phyloP scores from a whole-genome alignment of 306 rosid genomes.

The Mimosa pudica region DNA sequence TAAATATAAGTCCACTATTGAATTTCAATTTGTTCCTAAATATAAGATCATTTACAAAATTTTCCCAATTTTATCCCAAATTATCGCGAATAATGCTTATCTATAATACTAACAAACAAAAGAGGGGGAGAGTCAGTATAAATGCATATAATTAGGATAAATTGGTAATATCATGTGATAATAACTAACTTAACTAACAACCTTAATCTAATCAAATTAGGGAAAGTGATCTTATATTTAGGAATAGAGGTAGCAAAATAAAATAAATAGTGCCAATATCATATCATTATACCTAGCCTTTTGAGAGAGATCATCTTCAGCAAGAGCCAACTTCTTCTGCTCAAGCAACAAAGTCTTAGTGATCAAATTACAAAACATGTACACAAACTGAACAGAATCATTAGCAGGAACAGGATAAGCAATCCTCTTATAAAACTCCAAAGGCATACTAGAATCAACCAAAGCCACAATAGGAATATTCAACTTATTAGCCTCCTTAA shows the following conservation, averaged over 20 bases:
- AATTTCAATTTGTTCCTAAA: no score
- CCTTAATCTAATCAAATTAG: no score
- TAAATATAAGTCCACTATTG: no score
- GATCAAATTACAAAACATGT: conserved; percentile 74
- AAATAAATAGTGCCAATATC: not conserved
- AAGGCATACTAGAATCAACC: conserved; percentile 67
- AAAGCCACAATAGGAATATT: conserved; percentile 80
- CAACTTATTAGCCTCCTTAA: conserved; percentile 64
- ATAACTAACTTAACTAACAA: no score
- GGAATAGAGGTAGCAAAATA: not conserved
- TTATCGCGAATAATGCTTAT: no score
- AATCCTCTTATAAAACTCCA: conserved; percentile 52
- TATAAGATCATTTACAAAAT: no score
- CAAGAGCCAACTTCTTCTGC: conserved; percentile 28
- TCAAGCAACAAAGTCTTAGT: conserved; percentile 70
- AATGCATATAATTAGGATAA: no score
- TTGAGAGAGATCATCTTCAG: conserved; percentile 3
- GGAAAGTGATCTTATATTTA: no score
- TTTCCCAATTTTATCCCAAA: no score
- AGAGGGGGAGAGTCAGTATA: no score
- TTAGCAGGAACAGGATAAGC: conserved; percentile 84
- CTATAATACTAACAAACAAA: no score
- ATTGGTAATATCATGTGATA: no score
- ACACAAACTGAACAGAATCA: conserved; percentile 66
- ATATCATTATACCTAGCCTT: conserved; percentile 32